A percentile compares a stretch with the other conserved stretches of the same genome.
These are phyloP conservation scores for Podila epicladia DNA, from an alignment of 192 early-diverging fungal genomes.

Conservation along the genomic window DNA sequence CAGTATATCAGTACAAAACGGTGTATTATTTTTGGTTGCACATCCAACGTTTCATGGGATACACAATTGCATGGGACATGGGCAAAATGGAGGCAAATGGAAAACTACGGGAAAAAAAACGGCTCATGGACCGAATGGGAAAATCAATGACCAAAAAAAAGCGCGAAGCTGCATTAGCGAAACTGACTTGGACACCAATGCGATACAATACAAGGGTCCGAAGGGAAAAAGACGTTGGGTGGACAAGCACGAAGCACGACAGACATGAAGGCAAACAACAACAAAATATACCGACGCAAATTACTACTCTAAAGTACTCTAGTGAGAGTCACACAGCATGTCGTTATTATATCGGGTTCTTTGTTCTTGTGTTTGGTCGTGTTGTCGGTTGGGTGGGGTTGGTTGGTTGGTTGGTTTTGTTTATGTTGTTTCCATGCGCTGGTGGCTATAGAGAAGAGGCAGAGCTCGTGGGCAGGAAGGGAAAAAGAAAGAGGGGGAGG, in stretches of 20 bases:
- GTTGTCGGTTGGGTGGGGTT: too few relatives aligned
- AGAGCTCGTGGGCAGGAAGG: too few relatives aligned
- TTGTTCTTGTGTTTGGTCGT: too few relatives aligned
- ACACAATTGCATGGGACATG: too few relatives aligned
- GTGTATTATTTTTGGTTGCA: too few relatives aligned
- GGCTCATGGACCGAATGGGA: not conserved
- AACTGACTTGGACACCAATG: not conserved
- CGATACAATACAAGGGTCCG: not conserved
- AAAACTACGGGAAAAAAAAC: not conserved
- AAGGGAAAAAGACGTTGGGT: not conserved
- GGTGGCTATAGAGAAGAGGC: not conserved
- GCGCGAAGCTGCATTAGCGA: not conserved
- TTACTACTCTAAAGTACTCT: too few relatives aligned
- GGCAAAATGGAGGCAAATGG: not conserved
- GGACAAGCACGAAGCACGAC: not conserved
- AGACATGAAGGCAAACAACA: slow-evolving; percentile 3
- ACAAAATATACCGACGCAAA: slow-evolving; percentile 1
- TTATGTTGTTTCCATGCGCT: not conserved
- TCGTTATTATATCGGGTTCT: too few relatives aligned
- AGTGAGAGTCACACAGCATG: too few relatives aligned
- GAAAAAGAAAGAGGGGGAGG: not conserved
- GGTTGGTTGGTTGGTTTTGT: not conserved
- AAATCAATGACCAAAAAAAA: not conserved
- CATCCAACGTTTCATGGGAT: too few relatives aligned
- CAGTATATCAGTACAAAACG: too few relatives aligned